Percentiles rank a stretch among this genome's conserved stretches.
phyloP scores from a whole-genome alignment of 2,329 filamentous ascomycete species.

The Malbranchea zuffiana region DNA sequence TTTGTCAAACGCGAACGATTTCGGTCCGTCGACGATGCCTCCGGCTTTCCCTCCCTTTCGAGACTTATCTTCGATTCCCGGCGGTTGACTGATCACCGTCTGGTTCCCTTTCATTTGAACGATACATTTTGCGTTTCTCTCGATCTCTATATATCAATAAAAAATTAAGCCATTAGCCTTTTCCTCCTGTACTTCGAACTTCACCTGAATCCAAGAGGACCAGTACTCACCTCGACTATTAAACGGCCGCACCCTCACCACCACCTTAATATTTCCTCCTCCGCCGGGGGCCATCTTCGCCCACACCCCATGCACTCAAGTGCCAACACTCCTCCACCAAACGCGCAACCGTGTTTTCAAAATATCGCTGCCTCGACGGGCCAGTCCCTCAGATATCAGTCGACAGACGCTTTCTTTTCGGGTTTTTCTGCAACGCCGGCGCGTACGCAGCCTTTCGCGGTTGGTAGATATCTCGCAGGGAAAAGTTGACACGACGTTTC shows the following conservation, averaged over 20 bases:
- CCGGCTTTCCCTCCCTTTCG: slow-evolving; percentile 34
- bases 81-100: slow-evolving; percentile 69
- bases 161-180: slow-evolving; percentile 1
- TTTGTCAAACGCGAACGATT: slow-evolving; percentile 88
- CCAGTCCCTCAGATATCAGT: too few species aligned
- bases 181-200: neutral
- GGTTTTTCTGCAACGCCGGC: too few species aligned
- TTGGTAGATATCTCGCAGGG: too few species aligned
- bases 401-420: too few species aligned
- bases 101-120: slow-evolving; percentile 92
- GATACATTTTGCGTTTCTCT: slow-evolving; percentile 88
- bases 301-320: slow-evolving; percentile 27
- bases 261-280: slow-evolving; percentile 98
- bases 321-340: slow-evolving; percentile 9
- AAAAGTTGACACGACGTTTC: too few species aligned
- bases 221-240: slow-evolving; percentile 68
- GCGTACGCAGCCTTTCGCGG: too few species aligned
- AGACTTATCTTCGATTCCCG: slow-evolving; percentile 42
- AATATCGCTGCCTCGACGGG: too few species aligned
- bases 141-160: slow-evolving; percentile 55
- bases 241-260: slow-evolving; percentile 91
- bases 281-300: slow-evolving; percentile 55
- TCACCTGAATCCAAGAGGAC: neutral
- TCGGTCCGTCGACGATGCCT: slow-evolving; percentile 53
- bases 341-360: too few species aligned